A percentile compares a stretch with the other conserved stretches of the same genome.
Conservation (phyloP, 1,139 yeast genomes). For the Magnusiomyces ingens region DNA sequence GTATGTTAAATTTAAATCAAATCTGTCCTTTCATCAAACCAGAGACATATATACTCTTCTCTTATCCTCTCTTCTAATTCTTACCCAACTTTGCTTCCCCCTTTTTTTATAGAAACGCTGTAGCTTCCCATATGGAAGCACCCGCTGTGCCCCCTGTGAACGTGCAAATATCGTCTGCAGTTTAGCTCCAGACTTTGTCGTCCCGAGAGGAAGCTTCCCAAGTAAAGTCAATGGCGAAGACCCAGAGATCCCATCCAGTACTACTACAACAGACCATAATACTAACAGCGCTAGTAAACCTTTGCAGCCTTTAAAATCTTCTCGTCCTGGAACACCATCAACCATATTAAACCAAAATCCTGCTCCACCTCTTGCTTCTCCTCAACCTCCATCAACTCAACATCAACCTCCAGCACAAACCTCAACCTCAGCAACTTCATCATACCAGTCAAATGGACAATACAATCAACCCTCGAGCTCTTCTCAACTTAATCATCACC, state of each 20-base stretch:
- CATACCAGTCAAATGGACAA: neutral
- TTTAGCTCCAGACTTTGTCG: conserved; percentile 29
- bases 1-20: no score
- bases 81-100: no score
- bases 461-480: neutral
- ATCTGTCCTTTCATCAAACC: neutral
- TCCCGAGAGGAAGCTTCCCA: conserved; percentile 19
- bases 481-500: neutral
- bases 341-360: neutral
- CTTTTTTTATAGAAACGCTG: conserved; percentile 24
- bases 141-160: conserved; percentile 30
- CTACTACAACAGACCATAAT: neutral
- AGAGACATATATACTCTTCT: neutral
- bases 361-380: neutral
- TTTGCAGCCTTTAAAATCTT: neutral
- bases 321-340: neutral
- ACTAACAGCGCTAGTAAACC: neutral
- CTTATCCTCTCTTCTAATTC: neutral
- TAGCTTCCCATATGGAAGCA: conserved; percentile 27
- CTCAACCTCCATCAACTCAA: conserved; percentile 1
- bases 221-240: neutral
- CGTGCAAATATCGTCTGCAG: conserved; percentile 30
- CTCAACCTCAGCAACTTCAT: neutral
- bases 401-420: neutral
- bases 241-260: neutral